These are phyloP conservation scores for Moringa oleifera DNA, from an alignment of 345 rosid genomes.

Conservation along the genomic window DNA sequence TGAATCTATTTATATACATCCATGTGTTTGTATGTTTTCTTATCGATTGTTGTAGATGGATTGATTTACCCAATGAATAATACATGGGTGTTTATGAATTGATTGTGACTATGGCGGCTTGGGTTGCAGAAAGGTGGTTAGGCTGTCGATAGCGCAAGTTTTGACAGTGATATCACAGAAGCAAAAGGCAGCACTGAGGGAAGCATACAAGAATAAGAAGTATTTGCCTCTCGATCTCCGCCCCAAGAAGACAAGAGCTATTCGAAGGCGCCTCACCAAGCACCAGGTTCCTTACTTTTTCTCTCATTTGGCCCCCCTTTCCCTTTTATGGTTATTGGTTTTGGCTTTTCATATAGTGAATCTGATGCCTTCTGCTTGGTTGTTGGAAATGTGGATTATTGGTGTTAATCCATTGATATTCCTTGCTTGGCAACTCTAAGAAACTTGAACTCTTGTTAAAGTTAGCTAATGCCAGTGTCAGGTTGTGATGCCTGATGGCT, in stretches of 20 bases:
- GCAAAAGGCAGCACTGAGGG: slow-evolving; percentile 46
- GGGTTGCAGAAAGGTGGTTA: slow-evolving; percentile 44
- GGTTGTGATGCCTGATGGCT: background rate
- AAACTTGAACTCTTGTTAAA: background rate
- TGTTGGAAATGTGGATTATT: background rate
- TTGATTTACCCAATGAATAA: no score
- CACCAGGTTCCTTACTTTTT: slow-evolving; percentile 32
- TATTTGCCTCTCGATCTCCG: slow-evolving; percentile 54
- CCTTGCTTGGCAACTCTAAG: background rate
- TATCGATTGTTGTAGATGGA: no score
- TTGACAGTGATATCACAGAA: slow-evolving; percentile 47
- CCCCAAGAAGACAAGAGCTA: slow-evolving; percentile 59
- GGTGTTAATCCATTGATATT: background rate
- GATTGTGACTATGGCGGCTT: background rate
- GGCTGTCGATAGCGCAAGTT: slow-evolving; percentile 49
- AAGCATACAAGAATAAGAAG: slow-evolving; percentile 45
- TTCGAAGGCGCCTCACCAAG: slow-evolving; percentile 51
- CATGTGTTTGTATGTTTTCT: background rate
- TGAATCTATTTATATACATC: background rate
- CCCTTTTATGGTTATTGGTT: background rate
- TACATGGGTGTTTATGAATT: background rate
- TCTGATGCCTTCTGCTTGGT: no score
- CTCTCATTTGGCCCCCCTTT: background rate
- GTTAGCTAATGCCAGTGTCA: background rate
- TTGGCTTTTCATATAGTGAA: no score